These are phyloP conservation scores for Dissophora ornata DNA, from an alignment of 192 early-diverging fungal genomes.

Conservation along the genomic window DNA sequence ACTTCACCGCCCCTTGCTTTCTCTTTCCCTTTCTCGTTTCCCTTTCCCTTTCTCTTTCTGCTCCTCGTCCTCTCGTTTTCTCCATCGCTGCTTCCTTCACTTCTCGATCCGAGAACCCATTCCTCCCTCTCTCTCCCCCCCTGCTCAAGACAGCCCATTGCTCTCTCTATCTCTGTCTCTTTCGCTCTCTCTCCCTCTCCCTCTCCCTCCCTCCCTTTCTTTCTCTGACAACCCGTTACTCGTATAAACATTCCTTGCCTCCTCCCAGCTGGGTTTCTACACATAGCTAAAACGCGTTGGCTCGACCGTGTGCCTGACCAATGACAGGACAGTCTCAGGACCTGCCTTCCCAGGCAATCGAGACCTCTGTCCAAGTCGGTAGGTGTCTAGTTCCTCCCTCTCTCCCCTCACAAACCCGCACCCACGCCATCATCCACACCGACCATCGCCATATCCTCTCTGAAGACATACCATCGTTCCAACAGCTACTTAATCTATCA, in stretches of 20 bases:
- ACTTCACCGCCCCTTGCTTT: neutral
- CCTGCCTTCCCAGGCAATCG: constrained; percentile 27
- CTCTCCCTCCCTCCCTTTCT: constrained; percentile 1
- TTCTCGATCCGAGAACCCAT: neutral
- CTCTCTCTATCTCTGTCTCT: neutral
- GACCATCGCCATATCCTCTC: too few species aligned
- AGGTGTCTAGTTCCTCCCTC: neutral
- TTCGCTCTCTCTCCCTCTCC: neutral
- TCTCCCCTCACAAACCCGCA: neutral
- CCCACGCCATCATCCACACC: too few species aligned
- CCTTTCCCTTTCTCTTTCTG: neutral
- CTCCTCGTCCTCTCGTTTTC: neutral
- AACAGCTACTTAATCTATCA: too few species aligned
- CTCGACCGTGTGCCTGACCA: neutral
- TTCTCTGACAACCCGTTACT: neutral
- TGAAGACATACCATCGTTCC: too few species aligned
- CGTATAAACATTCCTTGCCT: neutral
- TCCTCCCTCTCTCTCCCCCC: neutral
- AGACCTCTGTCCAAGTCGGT: constrained; percentile 55
- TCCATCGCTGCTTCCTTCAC: too few species aligned
- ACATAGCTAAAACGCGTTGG: too few species aligned
- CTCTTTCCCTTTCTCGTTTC: neutral
- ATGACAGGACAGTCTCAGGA: constrained; percentile 48
- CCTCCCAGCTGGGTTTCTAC: neutral
- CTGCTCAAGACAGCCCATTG: too few species aligned